A percentile compares a stretch with the other conserved stretches of the same genome.
Conservation (phyloP, 495 filamentous ascomycete species). For the Neurospora terricola region DNA sequence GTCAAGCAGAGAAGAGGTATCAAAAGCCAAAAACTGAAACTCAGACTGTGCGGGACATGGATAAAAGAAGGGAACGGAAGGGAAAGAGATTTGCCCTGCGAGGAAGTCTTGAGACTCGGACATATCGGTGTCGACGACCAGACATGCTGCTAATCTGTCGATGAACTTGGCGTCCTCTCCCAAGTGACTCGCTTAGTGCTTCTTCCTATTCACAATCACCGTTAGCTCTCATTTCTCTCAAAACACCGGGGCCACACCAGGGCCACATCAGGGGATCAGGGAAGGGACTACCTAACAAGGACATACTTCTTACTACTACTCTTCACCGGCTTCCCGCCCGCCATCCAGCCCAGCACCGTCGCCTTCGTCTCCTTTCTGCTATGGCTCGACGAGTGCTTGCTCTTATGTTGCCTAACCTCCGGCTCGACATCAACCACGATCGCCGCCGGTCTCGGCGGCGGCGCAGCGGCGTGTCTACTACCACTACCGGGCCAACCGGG, state of each 20-base stretch:
- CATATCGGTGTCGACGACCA: not conserved
- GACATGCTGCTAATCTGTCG: not conserved
- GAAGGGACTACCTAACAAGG: not conserved
- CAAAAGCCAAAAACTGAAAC: slow-evolving; percentile 4
- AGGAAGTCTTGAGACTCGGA: not conserved
- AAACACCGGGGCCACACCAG: too few relatives aligned
- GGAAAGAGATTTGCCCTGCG: too few relatives aligned
- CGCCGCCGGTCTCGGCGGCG: not conserved
- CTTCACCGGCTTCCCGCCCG: slow-evolving; percentile 20
- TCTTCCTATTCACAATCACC: not conserved
- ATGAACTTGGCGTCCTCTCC: not conserved
- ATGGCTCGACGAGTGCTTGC: not conserved
- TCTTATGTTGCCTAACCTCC: not conserved
- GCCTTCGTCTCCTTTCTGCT: slow-evolving; percentile 9
- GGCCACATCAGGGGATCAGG: not conserved
- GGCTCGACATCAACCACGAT: slow-evolving; percentile 2
- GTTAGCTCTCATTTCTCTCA: not conserved
- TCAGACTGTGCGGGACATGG: too few relatives aligned
- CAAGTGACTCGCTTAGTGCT: not conserved
- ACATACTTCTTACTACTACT: slow-evolving; percentile 27
- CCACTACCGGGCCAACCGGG: not conserved
- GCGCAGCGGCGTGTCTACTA: not conserved
- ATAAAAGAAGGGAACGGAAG: not conserved
- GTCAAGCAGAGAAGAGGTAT: slow-evolving; percentile 21
- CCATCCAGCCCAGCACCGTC: slow-evolving; percentile 30